phyloP scores from a whole-genome alignment of 768 basidiomycete genomes.

The Tricholoma sp. region DNA sequence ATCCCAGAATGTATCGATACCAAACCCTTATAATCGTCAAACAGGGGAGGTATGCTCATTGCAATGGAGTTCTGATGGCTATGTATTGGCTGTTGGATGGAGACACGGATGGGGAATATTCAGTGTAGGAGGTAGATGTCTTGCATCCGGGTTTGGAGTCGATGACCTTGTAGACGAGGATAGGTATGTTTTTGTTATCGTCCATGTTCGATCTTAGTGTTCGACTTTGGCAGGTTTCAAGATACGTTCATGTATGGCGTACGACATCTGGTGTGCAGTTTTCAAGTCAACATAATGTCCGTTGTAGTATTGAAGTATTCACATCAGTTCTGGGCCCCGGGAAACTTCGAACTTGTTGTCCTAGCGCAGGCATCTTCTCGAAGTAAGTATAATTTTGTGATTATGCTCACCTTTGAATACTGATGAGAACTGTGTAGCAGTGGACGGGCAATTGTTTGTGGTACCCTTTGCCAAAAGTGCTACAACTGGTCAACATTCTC shows the following conservation, averaged over 20 bases:
- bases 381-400: conserved; percentile 33
- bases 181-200: conserved; percentile 29
- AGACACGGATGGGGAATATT: conserved; percentile 85
- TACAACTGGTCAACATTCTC: conserved; percentile 85
- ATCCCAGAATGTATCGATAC: conserved; percentile 58
- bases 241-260: conserved; percentile 87
- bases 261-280: conserved; percentile 52
- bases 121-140: conserved; percentile 83
- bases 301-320: conserved; percentile 4
- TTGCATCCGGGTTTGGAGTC: conserved; percentile 71
- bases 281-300: background rate
- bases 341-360: conserved; percentile 84
- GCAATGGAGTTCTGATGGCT: conserved; percentile 95
- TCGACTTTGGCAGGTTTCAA: conserved; percentile 45
- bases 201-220: background rate
- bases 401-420: background rate
- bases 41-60: conserved; percentile 62
- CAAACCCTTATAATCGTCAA: conserved; percentile 51
- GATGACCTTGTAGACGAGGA: conserved; percentile 56
- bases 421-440: conserved; percentile 30
- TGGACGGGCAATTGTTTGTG: conserved; percentile 70
- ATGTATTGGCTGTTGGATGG: conserved; percentile 92
- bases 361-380: conserved; percentile 52
- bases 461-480: conserved; percentile 96
- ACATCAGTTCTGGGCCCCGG: conserved; percentile 85